Base-by-base conservation (phyloP, 305 asterid species). In the Fraxinus albicans region DNA sequence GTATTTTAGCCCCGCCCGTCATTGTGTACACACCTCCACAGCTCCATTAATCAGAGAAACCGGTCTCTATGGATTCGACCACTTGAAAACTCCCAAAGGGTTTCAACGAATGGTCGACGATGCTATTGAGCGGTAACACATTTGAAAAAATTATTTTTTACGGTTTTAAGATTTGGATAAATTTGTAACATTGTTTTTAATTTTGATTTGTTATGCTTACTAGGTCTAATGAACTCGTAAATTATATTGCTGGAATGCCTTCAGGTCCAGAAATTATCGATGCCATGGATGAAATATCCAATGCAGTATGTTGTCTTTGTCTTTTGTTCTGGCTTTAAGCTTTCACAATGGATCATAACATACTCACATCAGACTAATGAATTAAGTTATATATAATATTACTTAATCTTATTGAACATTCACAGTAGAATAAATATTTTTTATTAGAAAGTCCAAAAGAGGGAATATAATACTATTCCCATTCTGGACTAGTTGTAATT, bases 101-200 rank as follows among this genome's bases (percentile, higher is more conserved):
- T 96, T 96, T 85, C 97, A 90, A 76, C 95, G 98, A 58, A 90
- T 96, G 92, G 99, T 93, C 60, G 98, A 91, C 81, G 99, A 94
- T 77, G 99, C 99, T 78, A 90, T 96, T 82, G 96, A 90, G 75
- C 89, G 94, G 98, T 96, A 80, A 82, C 47, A 27, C 50, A 36
- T n/a, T 60, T 19, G 21, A 60, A 3, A 8, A 38, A 73, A 42
- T 10, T 10, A 21, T 31, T 19, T 82, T 42, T 23, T 23, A 12
- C 70, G 55, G 79, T 19, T 58, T 38, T 76, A 15, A 13, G 70
- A 78, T 77, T 76, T 29, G 53, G 40, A 25, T 80, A 7, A 80
- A 44, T 74, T 27, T 31, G 69, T 84, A 8, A 80, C 70, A 36
- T 44, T 81, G 73, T 34, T 80, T 19, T 36, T 31, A 44, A 63